Conservation (phyloP, 139 green algal genomes). For the Auxenochlorella pyrenoidosa region DNA sequence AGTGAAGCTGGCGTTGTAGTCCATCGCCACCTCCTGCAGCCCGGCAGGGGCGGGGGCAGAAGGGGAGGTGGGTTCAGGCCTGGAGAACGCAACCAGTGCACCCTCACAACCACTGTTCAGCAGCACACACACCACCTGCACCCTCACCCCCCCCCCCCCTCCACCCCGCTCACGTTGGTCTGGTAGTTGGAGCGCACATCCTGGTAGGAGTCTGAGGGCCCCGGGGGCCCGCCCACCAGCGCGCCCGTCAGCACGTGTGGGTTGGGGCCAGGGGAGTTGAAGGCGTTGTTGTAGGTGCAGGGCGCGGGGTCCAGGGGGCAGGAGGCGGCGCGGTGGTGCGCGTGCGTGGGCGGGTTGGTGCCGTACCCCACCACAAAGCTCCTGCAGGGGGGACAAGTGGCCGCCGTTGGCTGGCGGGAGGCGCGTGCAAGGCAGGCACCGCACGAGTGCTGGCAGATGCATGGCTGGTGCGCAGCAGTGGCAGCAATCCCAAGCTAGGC, state of each 20-base stretch:
- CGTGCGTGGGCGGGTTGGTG: constrained; percentile 36
- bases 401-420: too few species aligned
- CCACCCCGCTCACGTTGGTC: constrained; percentile 50
- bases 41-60: not conserved
- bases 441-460: not conserved
- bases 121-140: too few species aligned
- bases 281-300: constrained; percentile 54
- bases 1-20: constrained; percentile 68
- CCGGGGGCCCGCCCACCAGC: constrained; percentile 55
- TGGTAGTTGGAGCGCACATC: constrained; percentile 50
- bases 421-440: not conserved
- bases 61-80: not conserved
- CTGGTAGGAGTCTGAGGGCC: constrained; percentile 33
- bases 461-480: not conserved
- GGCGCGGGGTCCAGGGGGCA: constrained; percentile 51
- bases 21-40: constrained; percentile 40
- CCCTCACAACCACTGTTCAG: too few species aligned
- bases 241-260: constrained; percentile 53
- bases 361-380: constrained; percentile 65
- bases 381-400: not conserved
- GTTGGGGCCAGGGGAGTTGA: constrained; percentile 47
- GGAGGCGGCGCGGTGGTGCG: constrained; percentile 61
- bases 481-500: not conserved
- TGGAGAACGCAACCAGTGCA: too few species aligned
- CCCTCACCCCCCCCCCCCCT: too few species aligned